Conservation (phyloP, 2,329 filamentous ascomycete species). For the Phyllosticta citrichinensis region DNA sequence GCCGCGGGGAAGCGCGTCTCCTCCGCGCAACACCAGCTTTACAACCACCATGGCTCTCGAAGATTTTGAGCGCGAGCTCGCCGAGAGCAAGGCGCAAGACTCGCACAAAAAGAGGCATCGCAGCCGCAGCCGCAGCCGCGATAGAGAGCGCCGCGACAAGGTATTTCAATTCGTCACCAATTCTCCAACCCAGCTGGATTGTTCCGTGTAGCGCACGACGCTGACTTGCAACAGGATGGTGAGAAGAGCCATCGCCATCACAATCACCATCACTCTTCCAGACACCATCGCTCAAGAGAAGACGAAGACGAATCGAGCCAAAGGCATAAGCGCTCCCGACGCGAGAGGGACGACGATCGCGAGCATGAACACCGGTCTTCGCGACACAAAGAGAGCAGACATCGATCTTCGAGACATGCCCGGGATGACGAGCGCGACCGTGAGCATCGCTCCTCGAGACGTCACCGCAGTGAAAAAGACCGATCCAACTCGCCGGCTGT, state of each 20-base stretch:
- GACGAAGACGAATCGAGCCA: constrained; percentile 40
- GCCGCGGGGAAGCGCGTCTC: neutral
- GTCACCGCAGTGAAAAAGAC: constrained; percentile 14
- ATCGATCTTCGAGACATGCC: neutral
- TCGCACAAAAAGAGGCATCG: constrained; percentile 37
- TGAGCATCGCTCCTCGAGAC: neutral
- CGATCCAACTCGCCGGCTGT: neutral
- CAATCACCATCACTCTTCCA: constrained; percentile 31
- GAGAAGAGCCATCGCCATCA: constrained; percentile 38
- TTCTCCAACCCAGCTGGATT: neutral
- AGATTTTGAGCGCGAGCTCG: constrained; percentile 71
- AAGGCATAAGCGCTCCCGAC: constrained; percentile 55
- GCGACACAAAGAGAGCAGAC: neutral
- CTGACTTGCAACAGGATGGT: constrained; percentile 15
- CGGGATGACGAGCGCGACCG: constrained; percentile 15
- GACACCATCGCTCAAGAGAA: constrained; percentile 36
- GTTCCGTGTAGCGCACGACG: neutral
- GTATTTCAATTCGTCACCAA: constrained; percentile 11
- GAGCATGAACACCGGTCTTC: constrained; percentile 22
- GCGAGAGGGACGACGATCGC: constrained; percentile 38
- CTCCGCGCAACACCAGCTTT: constrained; percentile 1
- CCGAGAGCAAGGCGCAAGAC: constrained; percentile 48
- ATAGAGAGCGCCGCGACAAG: constrained; percentile 18
- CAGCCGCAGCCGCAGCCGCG: constrained; percentile 35
- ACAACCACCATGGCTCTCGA: constrained; percentile 45